Conservation (phyloP, 1,284 basidiomycete genomes). For the Rhodotorula mucilaginosa region DNA sequence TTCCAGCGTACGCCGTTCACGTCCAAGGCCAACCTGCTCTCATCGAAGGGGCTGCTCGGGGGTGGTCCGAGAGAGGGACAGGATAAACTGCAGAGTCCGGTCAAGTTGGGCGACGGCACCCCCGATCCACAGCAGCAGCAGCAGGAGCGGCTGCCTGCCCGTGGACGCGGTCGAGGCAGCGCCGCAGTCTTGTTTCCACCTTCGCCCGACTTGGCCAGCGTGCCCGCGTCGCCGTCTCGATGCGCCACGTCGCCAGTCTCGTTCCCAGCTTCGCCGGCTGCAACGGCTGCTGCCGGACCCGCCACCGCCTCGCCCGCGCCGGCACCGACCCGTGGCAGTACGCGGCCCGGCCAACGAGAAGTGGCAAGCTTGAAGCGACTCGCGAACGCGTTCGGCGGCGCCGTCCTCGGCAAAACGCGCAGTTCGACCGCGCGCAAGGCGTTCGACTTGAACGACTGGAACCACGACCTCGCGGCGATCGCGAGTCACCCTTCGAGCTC, state of each 20-base stretch:
- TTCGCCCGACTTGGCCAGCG: neutral
- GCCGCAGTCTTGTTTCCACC: conserved; percentile 23
- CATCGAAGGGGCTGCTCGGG: neutral
- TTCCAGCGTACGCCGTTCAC: conserved; percentile 35
- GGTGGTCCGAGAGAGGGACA: neutral
- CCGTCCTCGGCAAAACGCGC: conserved; percentile 17
- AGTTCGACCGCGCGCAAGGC: conserved; percentile 33
- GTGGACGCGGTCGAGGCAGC: conserved; percentile 11
- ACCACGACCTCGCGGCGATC: conserved; percentile 42
- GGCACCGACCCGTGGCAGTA: conserved; percentile 11
- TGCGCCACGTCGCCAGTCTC: conserved; percentile 1
- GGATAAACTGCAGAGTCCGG: conserved; percentile 24
- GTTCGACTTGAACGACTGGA: conserved; percentile 43
- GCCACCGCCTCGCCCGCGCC: neutral
- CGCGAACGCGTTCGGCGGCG: conserved; percentile 23
- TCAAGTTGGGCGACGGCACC: conserved; percentile 18
- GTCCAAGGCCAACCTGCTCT: conserved; percentile 27
- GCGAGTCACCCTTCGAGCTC: conserved; percentile 30
- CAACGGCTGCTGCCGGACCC: neutral
- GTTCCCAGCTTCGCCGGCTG: neutral
- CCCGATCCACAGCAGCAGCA: neutral
- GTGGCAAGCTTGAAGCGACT: conserved; percentile 29
- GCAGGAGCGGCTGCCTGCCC: neutral
- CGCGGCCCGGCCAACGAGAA: conserved; percentile 16
- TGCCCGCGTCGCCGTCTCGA: neutral